These are phyloP conservation scores for Vitis rotundifolia DNA, from an alignment of 164 flowering plant species.

Conservation along the genomic window DNA sequence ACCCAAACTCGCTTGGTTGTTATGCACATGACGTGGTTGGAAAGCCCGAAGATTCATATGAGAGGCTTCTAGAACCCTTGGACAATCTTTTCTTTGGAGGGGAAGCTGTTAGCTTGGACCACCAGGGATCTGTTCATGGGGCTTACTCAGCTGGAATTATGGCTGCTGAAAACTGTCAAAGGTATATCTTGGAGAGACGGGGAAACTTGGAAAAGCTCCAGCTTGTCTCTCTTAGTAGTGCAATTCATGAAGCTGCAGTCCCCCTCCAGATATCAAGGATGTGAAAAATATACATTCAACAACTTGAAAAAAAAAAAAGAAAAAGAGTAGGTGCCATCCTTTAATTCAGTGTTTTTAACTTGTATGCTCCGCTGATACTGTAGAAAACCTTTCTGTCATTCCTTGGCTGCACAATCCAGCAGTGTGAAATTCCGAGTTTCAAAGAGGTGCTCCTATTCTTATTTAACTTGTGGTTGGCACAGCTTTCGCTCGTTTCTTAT, in stretches of 20 bases:
- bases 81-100: constrained; percentile 85
- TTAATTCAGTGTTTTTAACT: too few relatives aligned
- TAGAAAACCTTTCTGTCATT: too few relatives aligned
- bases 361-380: too few relatives aligned
- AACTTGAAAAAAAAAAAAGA: too few relatives aligned
- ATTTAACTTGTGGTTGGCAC: too few relatives aligned
- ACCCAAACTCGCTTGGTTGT: constrained; percentile 78
- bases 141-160: constrained; percentile 71
- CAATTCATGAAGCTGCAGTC: constrained; percentile 38
- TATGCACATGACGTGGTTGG: constrained; percentile 82
- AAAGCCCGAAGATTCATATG: constrained; percentile 68
- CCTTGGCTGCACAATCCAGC: too few relatives aligned
- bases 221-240: constrained; percentile 35
- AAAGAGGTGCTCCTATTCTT: too few relatives aligned
- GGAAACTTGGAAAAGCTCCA: constrained; percentile 46
- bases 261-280: constrained; percentile 88
- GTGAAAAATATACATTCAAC: constrained; percentile 26
- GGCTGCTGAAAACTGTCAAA: constrained; percentile 72
- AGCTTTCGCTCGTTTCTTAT: too few relatives aligned
- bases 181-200: constrained; percentile 34
- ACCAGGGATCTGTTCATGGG: constrained; percentile 91
- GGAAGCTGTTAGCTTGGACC: constrained; percentile 85
- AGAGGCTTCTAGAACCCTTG: constrained; percentile 67
- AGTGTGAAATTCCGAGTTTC: too few relatives aligned
- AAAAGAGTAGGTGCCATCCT: too few relatives aligned